Evolutionary conservation across 2,329 filamentous ascomycete genomes (phyloP), one percentile per base, ranked within the genome.

Genomic region (Talaromyces marneffei): DNA sequence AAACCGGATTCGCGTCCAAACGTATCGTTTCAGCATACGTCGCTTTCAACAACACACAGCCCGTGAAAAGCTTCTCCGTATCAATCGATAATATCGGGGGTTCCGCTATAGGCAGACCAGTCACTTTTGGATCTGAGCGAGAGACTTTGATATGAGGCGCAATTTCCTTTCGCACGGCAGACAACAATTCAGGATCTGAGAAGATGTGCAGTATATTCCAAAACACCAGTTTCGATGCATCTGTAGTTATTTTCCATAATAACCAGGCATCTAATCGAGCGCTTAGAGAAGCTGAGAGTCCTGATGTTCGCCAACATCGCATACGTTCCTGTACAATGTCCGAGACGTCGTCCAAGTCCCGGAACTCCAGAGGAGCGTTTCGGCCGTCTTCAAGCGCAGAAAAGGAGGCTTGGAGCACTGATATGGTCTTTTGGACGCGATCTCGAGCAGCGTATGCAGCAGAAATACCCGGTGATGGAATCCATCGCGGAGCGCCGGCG

Each of bases 181-280:
- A 66, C 18, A 79, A 66, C 14, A 83, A 72, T 0, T 67, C 67
- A 2, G 73, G 71, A 14, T 75, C 74, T 0, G 76, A 70, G 59
- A 78, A 75, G 40, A 83, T 75, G 54, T 79, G 77, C 27, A 80
- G 70, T 8, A 82, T 64, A 63, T 78, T 76, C 80, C 81, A 83
- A 67, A 81, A 83, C n/a, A 79, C 74, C 59, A 85, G 69, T 3
- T 77, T 75, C 56, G 79, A 79, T 4, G 79, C 76, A 64, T 85
- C 83, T 16, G 79, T 79, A 65, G 83, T 80, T 67, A 82, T 73
- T 9, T 81, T 81, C 82, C 83, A 85, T 25, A 84, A 69, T 7
- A 85, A 67, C n/a, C 76, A 76, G n/a, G 81, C 67, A 60, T 83
- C 80, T 46, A 70, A 69, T 3, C 72, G 66, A 14, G 72, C 76